phyloP scores from a whole-genome alignment of 345 rosid genomes.

The Punica granatum region DNA sequence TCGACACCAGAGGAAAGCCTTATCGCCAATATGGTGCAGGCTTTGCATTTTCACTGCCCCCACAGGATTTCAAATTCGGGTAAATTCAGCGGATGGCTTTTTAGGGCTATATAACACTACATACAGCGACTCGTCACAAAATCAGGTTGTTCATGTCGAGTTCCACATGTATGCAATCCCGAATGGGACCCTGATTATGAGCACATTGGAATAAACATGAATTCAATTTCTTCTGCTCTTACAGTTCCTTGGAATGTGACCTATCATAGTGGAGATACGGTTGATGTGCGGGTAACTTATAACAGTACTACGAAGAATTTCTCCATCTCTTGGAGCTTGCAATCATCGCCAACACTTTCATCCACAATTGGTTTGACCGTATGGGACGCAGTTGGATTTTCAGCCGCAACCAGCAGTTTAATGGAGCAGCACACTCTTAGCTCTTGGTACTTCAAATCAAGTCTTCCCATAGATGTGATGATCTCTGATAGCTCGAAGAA shows the following conservation, averaged over 20 bases:
- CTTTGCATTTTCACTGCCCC: slow-evolving; percentile 33
- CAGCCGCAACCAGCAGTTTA: slow-evolving; percentile 21
- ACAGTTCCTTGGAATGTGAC: slow-evolving; percentile 33
- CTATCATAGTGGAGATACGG: slow-evolving; percentile 22
- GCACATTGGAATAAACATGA: slow-evolving; percentile 40
- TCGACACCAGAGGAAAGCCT: not conserved
- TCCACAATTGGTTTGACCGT: slow-evolving; percentile 26
- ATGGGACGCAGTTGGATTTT: slow-evolving; percentile 29
- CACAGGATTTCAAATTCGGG: slow-evolving; percentile 29
- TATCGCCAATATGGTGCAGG: slow-evolving; percentile 9
- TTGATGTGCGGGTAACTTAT: slow-evolving; percentile 24
- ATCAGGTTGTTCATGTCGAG: slow-evolving; percentile 22
- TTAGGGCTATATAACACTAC: slow-evolving; percentile 31
- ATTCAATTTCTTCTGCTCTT: slow-evolving; percentile 21
- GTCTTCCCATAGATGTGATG: slow-evolving; percentile 4
- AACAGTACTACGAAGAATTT: slow-evolving; percentile 23
- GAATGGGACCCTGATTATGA: slow-evolving; percentile 25
- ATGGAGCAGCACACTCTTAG: slow-evolving; percentile 11
- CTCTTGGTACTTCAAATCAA: slow-evolving; percentile 38
- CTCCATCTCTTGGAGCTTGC: slow-evolving; percentile 26
- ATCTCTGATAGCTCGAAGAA: not conserved
- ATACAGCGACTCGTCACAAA: slow-evolving; percentile 8
- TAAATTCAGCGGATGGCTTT: slow-evolving; percentile 32
- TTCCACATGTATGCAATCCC: slow-evolving; percentile 21
- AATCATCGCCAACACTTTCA: slow-evolving; percentile 12